Conservation (phyloP, 441 rosid species). For the Syzygium syzygioides region DNA sequence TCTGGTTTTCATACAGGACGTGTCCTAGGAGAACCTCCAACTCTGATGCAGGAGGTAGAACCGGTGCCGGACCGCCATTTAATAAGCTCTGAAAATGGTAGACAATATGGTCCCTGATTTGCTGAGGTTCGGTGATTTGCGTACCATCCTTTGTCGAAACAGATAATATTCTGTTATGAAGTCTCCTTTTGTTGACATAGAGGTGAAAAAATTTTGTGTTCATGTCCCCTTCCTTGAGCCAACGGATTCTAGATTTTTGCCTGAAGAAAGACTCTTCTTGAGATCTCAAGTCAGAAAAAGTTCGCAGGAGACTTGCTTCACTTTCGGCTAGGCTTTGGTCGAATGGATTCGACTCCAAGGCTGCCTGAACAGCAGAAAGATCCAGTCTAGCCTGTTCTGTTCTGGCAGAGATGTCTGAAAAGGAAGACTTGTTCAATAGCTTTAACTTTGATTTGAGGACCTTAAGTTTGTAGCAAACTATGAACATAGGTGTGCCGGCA, state of each 20-base stretch:
- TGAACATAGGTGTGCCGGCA: rapidly evolving
- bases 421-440: no score
- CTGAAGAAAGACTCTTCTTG: no score
- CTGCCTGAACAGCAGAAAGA: no score
- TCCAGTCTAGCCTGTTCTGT: rapidly evolving
- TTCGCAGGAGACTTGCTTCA: rapidly evolving
- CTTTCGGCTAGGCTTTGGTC: rapidly evolving
- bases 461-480: rapidly evolving
- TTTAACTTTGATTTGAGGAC: rapidly evolving
- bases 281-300: no score
- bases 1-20: no score
- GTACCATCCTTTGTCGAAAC: rapidly evolving
- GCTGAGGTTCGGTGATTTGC: rapidly evolving
- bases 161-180: rapidly evolving
- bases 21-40: rapidly evolving
- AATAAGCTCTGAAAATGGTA: no score
- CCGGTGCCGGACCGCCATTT: no score
- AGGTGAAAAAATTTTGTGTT: no score
- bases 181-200: rapidly evolving
- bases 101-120: rapidly evolving
- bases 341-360: no score
- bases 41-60: rapidly evolving
- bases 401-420: rapidly evolving
- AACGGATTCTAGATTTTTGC: rapidly evolving
- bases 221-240: no score